These are phyloP conservation scores for Claviceps cyperi DNA, from an alignment of 2,329 filamentous ascomycete species.

Conservation along the genomic window DNA sequence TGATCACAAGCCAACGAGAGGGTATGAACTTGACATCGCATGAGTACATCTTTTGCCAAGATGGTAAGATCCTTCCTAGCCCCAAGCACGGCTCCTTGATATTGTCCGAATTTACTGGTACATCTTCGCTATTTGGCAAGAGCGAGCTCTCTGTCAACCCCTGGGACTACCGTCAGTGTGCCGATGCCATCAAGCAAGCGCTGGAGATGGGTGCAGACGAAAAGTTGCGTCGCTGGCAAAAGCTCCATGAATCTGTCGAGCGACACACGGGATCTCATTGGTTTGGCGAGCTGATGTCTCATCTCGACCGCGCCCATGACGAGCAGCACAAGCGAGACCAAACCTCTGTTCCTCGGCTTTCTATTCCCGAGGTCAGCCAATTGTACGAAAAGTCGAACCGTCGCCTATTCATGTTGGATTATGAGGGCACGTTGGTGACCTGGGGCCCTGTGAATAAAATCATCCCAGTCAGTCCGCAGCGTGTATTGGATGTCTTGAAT, in stretches of 20 bases:
- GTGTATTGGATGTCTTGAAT: conserved; percentile 68
- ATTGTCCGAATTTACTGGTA: conserved; percentile 88
- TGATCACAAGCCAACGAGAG: conserved; percentile 90
- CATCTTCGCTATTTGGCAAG: conserved; percentile 68
- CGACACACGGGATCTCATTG: conserved; percentile 76
- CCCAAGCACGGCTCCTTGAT: conserved; percentile 84
- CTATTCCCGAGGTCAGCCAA: conserved; percentile 46
- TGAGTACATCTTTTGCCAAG: conserved; percentile 87
- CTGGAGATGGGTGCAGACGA: conserved; percentile 68
- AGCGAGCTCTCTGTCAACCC: conserved; percentile 81
- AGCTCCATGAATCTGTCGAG: conserved; percentile 58
- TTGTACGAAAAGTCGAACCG: conserved; percentile 52
- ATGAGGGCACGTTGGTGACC: conserved; percentile 81
- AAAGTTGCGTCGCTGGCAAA: conserved; percentile 59
- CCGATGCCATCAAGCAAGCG: conserved; percentile 70
- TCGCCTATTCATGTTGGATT: conserved; percentile 80
- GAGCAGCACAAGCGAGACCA: conserved; percentile 77
- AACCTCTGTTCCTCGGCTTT: conserved; percentile 73
- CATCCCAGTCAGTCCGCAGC: conserved; percentile 69
- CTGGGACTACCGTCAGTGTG: conserved; percentile 84
- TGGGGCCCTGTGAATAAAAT: conserved; percentile 77
- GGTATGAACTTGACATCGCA: conserved; percentile 96
- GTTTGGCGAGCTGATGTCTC: conserved; percentile 61
- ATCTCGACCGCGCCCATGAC: conserved; percentile 62
- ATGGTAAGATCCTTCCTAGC: conserved; percentile 52